Evolutionary conservation across 106 monocot species (phyloP).

Genomic region (Dendrobium officinale): DNA sequence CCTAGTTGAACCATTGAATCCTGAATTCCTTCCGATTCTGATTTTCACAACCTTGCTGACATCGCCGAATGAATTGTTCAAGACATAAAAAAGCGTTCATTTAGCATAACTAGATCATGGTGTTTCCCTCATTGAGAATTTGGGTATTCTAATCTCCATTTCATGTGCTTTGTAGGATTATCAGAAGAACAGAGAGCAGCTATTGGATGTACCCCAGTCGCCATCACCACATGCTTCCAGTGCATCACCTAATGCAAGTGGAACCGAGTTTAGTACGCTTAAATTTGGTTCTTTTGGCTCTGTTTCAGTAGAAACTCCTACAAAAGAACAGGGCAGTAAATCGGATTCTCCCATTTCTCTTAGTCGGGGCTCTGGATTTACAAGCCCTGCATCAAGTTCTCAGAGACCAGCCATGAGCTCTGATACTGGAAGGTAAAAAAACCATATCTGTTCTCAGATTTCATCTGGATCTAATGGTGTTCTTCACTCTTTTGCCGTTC

Average conservation of each 20-base stretch:
- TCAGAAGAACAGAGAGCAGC: conserved; percentile 21
- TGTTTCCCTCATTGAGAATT: neutral
- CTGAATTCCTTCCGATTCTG: too few species aligned
- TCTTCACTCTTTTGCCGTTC: neutral
- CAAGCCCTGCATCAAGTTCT: conserved; percentile 4
- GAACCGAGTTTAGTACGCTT: conserved; percentile 6
- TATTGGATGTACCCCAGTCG: conserved; percentile 6
- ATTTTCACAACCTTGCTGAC: too few species aligned
- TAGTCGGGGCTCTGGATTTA: conserved; percentile 12
- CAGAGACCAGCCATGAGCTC: conserved; percentile 10
- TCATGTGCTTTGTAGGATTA: conserved; percentile 30
- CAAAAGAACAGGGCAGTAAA: conserved; percentile 2
- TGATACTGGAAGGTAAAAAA: conserved; percentile 23
- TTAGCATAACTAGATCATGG: neutral
- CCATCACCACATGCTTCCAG: conserved; percentile 10
- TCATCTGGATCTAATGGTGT: neutral
- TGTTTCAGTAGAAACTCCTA: conserved; percentile 10
- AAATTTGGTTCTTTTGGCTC: conserved; percentile 53
- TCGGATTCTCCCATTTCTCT: conserved; percentile 3
- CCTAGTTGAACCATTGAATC: too few species aligned
- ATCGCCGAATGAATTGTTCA: neutral
- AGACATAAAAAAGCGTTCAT: neutral
- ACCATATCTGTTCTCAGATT: neutral
- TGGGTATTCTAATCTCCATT: neutral
- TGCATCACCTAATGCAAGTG: conserved; percentile 24